These are phyloP conservation scores for Dimocarpus longan DNA, from an alignment of 345 rosid genomes.

Conservation along the genomic window DNA sequence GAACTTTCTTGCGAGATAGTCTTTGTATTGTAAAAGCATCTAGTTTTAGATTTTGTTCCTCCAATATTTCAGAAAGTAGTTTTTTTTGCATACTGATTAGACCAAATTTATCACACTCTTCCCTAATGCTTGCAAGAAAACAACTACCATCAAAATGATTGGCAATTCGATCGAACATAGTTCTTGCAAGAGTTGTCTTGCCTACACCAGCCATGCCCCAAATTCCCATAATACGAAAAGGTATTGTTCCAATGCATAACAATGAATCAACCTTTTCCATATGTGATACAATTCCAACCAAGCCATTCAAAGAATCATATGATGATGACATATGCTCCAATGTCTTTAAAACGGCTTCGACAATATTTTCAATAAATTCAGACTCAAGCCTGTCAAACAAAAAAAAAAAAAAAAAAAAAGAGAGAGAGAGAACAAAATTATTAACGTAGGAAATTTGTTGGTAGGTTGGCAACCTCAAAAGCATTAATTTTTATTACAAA, in stretches of 20 bases:
- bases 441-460: too few relatives aligned
- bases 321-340: neutral
- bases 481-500: too few relatives aligned
- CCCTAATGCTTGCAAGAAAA: conserved; percentile 39
- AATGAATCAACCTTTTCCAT: neutral
- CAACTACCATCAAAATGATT: conserved; percentile 25
- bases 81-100: neutral
- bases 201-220: conserved; percentile 35
- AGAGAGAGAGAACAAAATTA: too few relatives aligned
- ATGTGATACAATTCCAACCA: conserved; percentile 15
- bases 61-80: conserved; percentile 4
- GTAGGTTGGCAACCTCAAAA: too few relatives aligned
- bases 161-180: conserved; percentile 23
- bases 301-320: neutral
- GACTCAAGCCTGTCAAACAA: too few relatives aligned
- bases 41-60: neutral
- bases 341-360: neutral
- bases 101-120: neutral
- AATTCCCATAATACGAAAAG: conserved; percentile 17
- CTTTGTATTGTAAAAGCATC: neutral
- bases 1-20: neutral
- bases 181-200: conserved; percentile 39
- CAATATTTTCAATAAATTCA: too few relatives aligned
- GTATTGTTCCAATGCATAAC: neutral
- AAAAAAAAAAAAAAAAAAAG: too few relatives aligned